Conservation (phyloP, 345 rosid species). For the Eucalyptus pauciflora region DNA sequence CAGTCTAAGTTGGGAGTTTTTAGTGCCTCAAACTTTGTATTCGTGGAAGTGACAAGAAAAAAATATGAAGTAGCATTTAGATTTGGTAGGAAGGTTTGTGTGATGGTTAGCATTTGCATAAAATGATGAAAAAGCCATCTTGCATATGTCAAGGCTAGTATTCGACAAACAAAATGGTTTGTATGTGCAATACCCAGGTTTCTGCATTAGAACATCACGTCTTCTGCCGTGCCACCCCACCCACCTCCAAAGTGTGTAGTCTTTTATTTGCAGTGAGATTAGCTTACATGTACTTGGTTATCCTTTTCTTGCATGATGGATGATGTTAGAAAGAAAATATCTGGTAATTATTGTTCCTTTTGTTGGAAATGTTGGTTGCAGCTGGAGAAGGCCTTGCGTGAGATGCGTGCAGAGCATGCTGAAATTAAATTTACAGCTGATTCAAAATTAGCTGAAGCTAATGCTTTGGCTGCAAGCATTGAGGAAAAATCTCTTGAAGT, state of each 20-base stretch:
- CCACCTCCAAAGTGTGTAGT: not conserved
- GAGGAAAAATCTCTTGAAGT: slow-evolving; percentile 86
- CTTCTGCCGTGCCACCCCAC: not conserved
- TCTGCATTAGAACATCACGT: not conserved
- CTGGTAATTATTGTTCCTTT: not conserved
- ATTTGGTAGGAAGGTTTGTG: not conserved
- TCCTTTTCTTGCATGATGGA: not conserved
- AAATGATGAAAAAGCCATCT: not conserved
- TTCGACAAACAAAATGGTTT: not conserved
- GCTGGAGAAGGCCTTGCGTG: slow-evolving; percentile 65
- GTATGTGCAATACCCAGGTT: not conserved
- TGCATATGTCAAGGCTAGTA: not conserved
- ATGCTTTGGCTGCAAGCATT: slow-evolving; percentile 63
- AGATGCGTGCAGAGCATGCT: slow-evolving; percentile 82
- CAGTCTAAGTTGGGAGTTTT: not conserved
- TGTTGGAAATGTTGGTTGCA: not conserved
- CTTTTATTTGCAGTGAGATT: not conserved
- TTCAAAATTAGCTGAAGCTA: slow-evolving; percentile 80
- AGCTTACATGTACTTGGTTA: not conserved
- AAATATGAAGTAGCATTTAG: not conserved
- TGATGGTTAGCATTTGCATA: not conserved
- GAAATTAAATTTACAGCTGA: slow-evolving; percentile 89
- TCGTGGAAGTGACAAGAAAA: not conserved
- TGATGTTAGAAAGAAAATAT: not conserved
- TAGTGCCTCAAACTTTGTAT: not conserved